Evolutionary conservation across 352 stramenopile species (phyloP).

Genomic region (Globisporangium viniferum): DNA sequence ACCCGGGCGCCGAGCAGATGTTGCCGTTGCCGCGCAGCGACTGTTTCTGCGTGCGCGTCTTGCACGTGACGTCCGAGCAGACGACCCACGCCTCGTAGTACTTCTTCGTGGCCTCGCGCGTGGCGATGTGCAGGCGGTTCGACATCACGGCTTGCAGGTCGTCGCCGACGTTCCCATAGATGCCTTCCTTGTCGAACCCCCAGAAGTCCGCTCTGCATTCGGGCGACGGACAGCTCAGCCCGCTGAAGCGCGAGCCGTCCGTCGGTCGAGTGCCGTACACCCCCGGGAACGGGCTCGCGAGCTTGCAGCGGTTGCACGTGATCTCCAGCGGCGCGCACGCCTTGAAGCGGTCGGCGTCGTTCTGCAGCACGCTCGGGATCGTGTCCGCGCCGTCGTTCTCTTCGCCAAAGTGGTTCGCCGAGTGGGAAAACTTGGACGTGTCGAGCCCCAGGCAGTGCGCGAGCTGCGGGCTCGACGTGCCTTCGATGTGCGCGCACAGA

Average conservation of each 20-base stretch:
- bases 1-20: constrained; percentile 90
- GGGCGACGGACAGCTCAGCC: constrained; percentile 59
- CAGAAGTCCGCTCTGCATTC: constrained; percentile 79
- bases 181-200: constrained; percentile 75
- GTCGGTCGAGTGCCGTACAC: constrained; percentile 52
- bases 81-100: constrained; percentile 91
- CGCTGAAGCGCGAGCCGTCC: constrained; percentile 34
- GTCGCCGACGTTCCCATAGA: constrained; percentile 69
- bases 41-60: constrained; percentile 93
- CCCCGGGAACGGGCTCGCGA: constrained; percentile 64
- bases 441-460: constrained; percentile 97
- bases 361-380: constrained; percentile 86
- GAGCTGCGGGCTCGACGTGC: constrained; percentile 92
- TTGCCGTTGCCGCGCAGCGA: constrained; percentile 91
- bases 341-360: constrained; percentile 89
- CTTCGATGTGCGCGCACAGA: constrained; percentile 98
- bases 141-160: constrained; percentile 76
- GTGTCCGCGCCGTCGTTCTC: constrained; percentile 82
- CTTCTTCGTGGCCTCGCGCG: constrained; percentile 68
- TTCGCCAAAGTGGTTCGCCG: constrained; percentile 74
- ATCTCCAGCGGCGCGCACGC: constrained; percentile 76
- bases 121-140: constrained; percentile 80
- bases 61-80: constrained; percentile 95
- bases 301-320: constrained; percentile 66
- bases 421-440: constrained; percentile 91